phyloP scores from a whole-genome alignment of 352 stramenopile species.

The Blastocystis sp. region DNA sequence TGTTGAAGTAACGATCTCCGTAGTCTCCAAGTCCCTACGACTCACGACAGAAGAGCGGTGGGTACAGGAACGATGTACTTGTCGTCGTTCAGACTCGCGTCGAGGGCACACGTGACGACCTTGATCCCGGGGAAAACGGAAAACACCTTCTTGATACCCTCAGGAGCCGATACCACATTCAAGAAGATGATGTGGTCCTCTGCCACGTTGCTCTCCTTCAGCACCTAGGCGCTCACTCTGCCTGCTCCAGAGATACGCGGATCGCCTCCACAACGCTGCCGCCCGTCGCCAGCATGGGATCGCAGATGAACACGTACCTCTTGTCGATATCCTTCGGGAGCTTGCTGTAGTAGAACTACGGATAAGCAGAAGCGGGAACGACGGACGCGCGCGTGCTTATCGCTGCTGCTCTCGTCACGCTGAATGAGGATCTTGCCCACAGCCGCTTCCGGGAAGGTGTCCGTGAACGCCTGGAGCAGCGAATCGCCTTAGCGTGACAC shows the following conservation, averaged over 20 bases:
- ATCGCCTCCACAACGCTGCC: slow-evolving; percentile 75
- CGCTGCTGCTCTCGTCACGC: slow-evolving; percentile 74
- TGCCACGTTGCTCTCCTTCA: slow-evolving; percentile 63
- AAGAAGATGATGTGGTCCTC: slow-evolving; percentile 76
- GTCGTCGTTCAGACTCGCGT: slow-evolving; percentile 76
- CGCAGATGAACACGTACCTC: slow-evolving; percentile 75
- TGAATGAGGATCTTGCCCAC: slow-evolving; percentile 77
- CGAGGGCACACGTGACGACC: slow-evolving; percentile 76
- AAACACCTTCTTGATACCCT: slow-evolving; percentile 75
- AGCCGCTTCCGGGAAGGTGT: slow-evolving; percentile 68
- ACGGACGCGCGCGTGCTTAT: slow-evolving; percentile 74
- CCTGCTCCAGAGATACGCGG: slow-evolving; percentile 3
- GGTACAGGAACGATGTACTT: slow-evolving; percentile 77
- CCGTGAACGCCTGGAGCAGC: slow-evolving; percentile 74
- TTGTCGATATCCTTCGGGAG: slow-evolving; percentile 75
- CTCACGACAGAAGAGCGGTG: not conserved
- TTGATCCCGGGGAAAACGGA: slow-evolving; percentile 71
- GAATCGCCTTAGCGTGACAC: slow-evolving; percentile 67
- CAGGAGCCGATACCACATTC: slow-evolving; percentile 76
- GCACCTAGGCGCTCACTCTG: slow-evolving; percentile 26
- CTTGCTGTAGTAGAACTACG: slow-evolving; percentile 76
- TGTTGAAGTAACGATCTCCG: slow-evolving; percentile 69
- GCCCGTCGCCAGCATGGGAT: slow-evolving; percentile 77
- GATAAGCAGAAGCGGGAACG: not conserved
- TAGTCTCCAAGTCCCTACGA: slow-evolving; percentile 56